These are phyloP conservation scores for Mycena haematopus DNA, from an alignment of 768 basidiomycete genomes.

Conservation along the genomic window DNA sequence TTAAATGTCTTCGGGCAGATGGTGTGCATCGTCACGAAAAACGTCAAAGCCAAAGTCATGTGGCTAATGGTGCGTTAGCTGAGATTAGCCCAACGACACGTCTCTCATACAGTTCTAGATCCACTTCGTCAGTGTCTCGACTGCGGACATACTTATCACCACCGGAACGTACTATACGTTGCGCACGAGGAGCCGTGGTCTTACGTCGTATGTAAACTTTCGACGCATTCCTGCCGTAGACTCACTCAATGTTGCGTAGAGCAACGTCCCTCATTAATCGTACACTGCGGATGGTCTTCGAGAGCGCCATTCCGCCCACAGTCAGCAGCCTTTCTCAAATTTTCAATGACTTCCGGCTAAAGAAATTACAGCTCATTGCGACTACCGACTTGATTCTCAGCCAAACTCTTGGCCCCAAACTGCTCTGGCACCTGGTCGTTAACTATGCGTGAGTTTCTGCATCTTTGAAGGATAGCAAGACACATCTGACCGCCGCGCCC, in stretches of 20 bases:
- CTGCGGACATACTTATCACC: conserved; percentile 8
- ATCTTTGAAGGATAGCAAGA: background rate
- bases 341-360: background rate
- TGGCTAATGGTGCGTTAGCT: conserved; percentile 9
- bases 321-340: background rate
- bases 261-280: conserved; percentile 14
- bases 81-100: background rate
- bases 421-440: conserved; percentile 15
- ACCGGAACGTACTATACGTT: conserved; percentile 5
- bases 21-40: background rate
- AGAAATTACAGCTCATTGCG: conserved; percentile 7
- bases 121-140: conserved; percentile 11
- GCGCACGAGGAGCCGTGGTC: background rate
- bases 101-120: background rate
- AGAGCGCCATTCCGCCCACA: conserved; percentile 19
- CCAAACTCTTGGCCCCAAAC: conserved; percentile 10
- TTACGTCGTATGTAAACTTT: conserved; percentile 1
- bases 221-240: background rate
- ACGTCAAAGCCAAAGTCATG: conserved; percentile 9
- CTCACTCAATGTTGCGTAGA: background rate
- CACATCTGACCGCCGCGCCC: too few relatives aligned
- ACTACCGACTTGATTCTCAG: conserved; percentile 14
- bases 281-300: conserved; percentile 14
- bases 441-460: conserved; percentile 9
- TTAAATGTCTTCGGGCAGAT: background rate